Conservation (phyloP, 345 rosid species). For the Heritiera fomes region DNA sequence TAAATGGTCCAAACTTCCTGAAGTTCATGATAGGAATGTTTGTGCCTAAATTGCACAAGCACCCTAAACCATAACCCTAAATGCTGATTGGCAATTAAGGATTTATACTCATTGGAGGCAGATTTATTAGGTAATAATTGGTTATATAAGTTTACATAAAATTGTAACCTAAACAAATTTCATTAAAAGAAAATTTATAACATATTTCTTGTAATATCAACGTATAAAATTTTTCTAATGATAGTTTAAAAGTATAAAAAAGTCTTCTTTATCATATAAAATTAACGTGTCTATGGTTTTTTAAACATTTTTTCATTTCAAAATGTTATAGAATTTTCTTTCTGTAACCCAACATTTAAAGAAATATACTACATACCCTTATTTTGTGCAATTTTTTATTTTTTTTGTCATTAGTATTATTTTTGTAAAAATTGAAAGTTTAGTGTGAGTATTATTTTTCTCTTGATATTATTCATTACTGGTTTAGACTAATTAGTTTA, state of each 20-base stretch:
- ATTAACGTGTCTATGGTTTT: background rate
- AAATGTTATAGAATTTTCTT: background rate
- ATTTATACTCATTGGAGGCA: background rate
- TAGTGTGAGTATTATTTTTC: background rate
- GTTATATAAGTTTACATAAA: background rate
- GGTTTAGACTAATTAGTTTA: too few species aligned
- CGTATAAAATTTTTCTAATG: background rate
- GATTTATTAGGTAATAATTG: background rate
- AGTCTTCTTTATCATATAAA: background rate
- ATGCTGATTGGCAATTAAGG: background rate
- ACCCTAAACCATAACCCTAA: too few species aligned
- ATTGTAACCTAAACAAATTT: background rate
- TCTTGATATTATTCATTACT: too few species aligned
- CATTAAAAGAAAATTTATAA: background rate
- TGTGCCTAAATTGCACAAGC: too few species aligned
- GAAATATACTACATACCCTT: background rate
- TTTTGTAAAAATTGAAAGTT: background rate
- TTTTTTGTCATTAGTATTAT: background rate
- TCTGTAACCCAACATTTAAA: too few species aligned
- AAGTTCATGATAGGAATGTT: background rate
- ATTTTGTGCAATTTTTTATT: background rate
- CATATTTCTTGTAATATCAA: background rate
- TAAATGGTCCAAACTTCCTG: slow-evolving; percentile 11
- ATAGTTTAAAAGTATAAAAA: background rate
- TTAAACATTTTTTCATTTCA: background rate